These are phyloP conservation scores for Candida parachauliodes DNA, from an alignment of 805 yeast genomes.

Conservation along the genomic window DNA sequence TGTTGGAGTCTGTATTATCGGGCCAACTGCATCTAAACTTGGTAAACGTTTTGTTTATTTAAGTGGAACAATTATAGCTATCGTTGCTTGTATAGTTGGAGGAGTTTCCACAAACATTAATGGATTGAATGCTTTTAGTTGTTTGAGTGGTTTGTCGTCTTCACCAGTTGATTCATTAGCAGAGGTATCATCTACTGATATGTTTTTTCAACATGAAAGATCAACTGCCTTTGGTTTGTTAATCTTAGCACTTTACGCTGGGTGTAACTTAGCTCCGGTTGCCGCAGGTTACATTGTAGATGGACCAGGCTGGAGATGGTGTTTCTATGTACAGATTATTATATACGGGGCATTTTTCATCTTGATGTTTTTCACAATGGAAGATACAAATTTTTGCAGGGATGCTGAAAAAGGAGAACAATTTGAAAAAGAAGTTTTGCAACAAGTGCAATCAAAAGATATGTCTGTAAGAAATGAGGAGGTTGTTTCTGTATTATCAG, in stretches of 20 bases:
- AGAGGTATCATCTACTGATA: conserved; percentile 42
- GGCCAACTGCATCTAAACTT: conserved; percentile 31
- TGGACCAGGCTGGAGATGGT: conserved; percentile 41
- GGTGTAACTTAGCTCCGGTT: conserved; percentile 49
- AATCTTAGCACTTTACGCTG: conserved; percentile 41
- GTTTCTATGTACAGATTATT: conserved; percentile 21
- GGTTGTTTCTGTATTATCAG: not conserved
- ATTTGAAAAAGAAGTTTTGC: not conserved
- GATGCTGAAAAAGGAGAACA: conserved; percentile 5
- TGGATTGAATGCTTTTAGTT: conserved; percentile 18
- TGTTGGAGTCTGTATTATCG: conserved; percentile 23
- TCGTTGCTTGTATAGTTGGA: conserved; percentile 25
- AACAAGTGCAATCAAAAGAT: conserved; percentile 1
- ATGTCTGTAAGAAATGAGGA: not conserved
- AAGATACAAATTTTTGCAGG: conserved; percentile 42
- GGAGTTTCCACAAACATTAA: conserved; percentile 19
- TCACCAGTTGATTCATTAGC: conserved; percentile 46
- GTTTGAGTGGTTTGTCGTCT: conserved; percentile 29
- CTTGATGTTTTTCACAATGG: conserved; percentile 35
- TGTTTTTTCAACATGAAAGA: conserved; percentile 43
- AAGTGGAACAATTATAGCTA: conserved; percentile 22
- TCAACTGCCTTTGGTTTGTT: conserved; percentile 29
- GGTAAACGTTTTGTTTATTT: conserved; percentile 29
- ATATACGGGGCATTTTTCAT: conserved; percentile 32
- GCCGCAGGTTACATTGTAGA: conserved; percentile 42